Evolutionary conservation across 192 early-diverging fungal species (phyloP), one percentile per base, ranked within the genome.

Genomic region (Glomus cerebriforme): DNA sequence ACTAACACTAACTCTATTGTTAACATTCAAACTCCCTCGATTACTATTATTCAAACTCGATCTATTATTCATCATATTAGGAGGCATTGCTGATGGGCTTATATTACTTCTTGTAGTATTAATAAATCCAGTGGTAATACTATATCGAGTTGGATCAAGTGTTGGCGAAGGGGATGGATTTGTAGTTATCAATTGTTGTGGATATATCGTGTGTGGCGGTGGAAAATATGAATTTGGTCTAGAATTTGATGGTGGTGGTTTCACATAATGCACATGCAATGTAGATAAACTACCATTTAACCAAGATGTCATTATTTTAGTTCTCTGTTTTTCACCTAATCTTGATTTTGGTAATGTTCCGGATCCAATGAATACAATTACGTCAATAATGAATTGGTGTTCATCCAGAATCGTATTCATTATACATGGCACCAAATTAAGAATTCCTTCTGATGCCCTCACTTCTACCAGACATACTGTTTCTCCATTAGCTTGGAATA

Each of bases 331-430:
- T 80, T 94, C 92, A 9, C 91, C 88, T 62, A 85, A 85, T 54
- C 92, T 86, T 24, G 91, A 89, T 77, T 88, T 89, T 59, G 91
- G 87, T 74, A 95, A 77, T 1, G 83, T 80, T 47, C 83, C 86
- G 58, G 82, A 81, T 12, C 84, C 82, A 12, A 94, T 84, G 75
- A 94, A 82, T 7, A 91, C 88, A 54, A 95, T 86, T 45, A 90
- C 89, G 78, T 93, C 93, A 2, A 92, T 84, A 75, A 94, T 83
- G 63, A 95, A 89, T 67, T 85, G 85, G 80, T 95, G 93, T 35
- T 88, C 85, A 60, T 95, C 92, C 27, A 95, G 80, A 22, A 94
- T 87, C 15, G 87, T 86, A 75, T 90, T 86, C 67, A 94, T 86
- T 26, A 94, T 81, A 29, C 87, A 80, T 32, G 92, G 86, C 1